Evolutionary conservation across 345 rosid species (phyloP), one percentile per base, ranked within the genome.

Genomic region (Firmiana major): DNA sequence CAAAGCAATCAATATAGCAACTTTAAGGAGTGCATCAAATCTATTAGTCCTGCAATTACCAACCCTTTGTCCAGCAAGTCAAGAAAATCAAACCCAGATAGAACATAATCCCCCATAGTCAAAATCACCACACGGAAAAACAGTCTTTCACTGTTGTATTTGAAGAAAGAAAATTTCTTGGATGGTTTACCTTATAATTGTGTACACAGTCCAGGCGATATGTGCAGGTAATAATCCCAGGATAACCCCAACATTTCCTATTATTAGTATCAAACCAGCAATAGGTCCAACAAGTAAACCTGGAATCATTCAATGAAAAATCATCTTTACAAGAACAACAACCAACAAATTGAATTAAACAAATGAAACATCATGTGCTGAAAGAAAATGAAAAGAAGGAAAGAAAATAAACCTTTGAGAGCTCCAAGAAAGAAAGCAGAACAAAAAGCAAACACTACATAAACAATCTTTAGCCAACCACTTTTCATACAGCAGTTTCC

Each of bases 241-340:
- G 85, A 94, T 92, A 68, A 92, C 90, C 69, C 86, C 93, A 74
- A 86, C 85, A 79, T 92, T 91, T 74, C 98, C 97, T 48, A 38
- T 59, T 70, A 88, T 89, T 72, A 92, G 71, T 73, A 87, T 85
- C 74, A 92, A 76, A 78, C 86, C 83, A 75, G 98, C 98, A 57
- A 92, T 40, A 57, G 98, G 97, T 81, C 97, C 96, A 78, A 92
- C 93, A 16, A 87, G 28, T 57, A 89, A 62, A 85, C 87, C 98
- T 90, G 85, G 84, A 86, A 40, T 19, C 72, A 70, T 68, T 22
- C 43, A 63, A 77, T n/a, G 8, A 49, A 31, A 65, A 10, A n/a
- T n/a, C 55, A 68, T 6, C 59, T 2, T 34, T 21, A 81, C 22
- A 38, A 60, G 67, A 77, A 46, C 45, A 43, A 11, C 49, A 62